Percentiles rank a stretch among this genome's conserved stretches.
Conservation (phyloP, 1,139 yeast genomes). For the Saccharomyces hybrid region DNA sequence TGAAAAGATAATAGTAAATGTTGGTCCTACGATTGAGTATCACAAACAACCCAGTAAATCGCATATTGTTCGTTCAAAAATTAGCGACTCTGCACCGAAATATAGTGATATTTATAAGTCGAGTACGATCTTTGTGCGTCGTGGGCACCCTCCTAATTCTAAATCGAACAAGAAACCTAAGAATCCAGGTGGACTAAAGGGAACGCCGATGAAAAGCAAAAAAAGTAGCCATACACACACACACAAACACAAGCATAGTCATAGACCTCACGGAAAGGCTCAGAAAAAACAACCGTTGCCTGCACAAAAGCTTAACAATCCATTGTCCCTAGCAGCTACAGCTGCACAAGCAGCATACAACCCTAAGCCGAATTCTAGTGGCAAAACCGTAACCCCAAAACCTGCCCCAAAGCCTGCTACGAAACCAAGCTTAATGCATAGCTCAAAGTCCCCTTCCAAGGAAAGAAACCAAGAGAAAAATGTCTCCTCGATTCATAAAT, state of each 20-base stretch:
- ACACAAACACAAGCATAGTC: not conserved
- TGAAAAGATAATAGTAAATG: conserved; percentile 50
- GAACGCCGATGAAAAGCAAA: not conserved
- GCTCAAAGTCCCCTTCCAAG: not conserved
- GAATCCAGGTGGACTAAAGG: not conserved
- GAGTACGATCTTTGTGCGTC: conserved; percentile 72
- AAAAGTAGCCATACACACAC: not conserved
- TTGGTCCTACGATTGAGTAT: conserved; percentile 71
- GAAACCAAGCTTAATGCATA: not conserved
- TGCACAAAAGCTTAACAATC: conserved; percentile 27
- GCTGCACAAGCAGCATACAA: conserved; percentile 35
- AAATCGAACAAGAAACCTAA: conserved; percentile 67
- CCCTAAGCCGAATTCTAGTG: conserved; percentile 12
- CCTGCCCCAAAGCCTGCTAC: conserved; percentile 4
- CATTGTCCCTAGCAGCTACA: conserved; percentile 29
- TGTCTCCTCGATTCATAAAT: not conserved
- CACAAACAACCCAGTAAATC: conserved; percentile 86
- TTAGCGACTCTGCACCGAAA: conserved; percentile 52
- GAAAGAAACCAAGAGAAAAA: not conserved
- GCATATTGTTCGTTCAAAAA: conserved; percentile 63
- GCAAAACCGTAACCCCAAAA: conserved; percentile 14
- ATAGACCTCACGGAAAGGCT: conserved; percentile 1
- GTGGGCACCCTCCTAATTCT: conserved; percentile 71
- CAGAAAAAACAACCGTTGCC: conserved; percentile 32
- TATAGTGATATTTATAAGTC: conserved; percentile 77